Conservation (phyloP, 495 filamentous ascomycete species). For the Hypoxylon perforatum region DNA sequence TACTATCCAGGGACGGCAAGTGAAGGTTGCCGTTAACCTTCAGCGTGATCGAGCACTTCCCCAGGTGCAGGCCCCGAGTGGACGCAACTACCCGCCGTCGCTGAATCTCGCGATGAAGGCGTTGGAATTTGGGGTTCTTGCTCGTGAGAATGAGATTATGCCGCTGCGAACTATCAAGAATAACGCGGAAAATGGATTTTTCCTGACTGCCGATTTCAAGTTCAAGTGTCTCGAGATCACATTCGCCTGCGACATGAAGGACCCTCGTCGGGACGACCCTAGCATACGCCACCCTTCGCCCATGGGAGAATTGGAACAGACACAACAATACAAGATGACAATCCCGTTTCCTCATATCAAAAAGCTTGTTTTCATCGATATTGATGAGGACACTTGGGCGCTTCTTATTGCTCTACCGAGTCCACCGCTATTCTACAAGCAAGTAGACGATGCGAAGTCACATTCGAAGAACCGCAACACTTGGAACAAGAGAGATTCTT, state of each 20-base stretch:
- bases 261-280: slow-evolving; percentile 46
- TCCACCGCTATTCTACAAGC: slow-evolving; percentile 73
- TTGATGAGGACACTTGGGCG: slow-evolving; percentile 44
- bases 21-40: slow-evolving; percentile 20
- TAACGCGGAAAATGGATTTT: slow-evolving; percentile 6
- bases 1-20: slow-evolving; percentile 9
- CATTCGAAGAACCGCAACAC: slow-evolving; percentile 56
- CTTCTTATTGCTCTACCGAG: slow-evolving; percentile 70
- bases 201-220: slow-evolving; percentile 57
- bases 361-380: slow-evolving; percentile 61
- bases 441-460: slow-evolving; percentile 54
- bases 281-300: slow-evolving; percentile 26
- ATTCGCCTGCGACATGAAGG: slow-evolving; percentile 54
- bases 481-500: slow-evolving; percentile 77
- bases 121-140: slow-evolving; percentile 65
- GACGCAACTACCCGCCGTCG: slow-evolving; percentile 41
- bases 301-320: slow-evolving; percentile 37
- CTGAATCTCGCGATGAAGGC: slow-evolving; percentile 45
- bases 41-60: neutral
- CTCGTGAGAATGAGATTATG: slow-evolving; percentile 50
- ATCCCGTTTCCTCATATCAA: slow-evolving; percentile 74
- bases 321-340: slow-evolving; percentile 57
- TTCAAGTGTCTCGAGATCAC: slow-evolving; percentile 54
- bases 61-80: slow-evolving; percentile 20
- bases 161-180: slow-evolving; percentile 63